Conservation (phyloP, 495 filamentous ascomycete genomes). For the Parmelia sp. region DNA sequence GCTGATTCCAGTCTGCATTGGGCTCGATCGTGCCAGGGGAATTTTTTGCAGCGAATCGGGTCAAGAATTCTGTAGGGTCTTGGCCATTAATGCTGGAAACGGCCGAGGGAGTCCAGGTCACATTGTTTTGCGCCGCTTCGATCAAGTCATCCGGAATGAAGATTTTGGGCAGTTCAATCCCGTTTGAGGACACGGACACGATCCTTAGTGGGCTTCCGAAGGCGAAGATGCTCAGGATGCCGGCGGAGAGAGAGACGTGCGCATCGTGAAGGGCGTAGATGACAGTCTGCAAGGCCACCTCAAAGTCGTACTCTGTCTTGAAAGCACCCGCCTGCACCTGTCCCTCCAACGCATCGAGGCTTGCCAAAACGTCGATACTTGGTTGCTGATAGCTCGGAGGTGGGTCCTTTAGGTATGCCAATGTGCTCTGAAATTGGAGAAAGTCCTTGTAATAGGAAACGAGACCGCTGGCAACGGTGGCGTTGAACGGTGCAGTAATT, state of each 20-base stretch:
- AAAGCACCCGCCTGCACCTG: conserved; percentile 36
- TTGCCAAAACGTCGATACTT: conserved; percentile 43
- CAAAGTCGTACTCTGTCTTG: conserved; percentile 47
- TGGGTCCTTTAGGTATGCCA: conserved; percentile 50
- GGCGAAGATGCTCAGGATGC: conserved; percentile 38
- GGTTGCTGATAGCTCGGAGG: conserved; percentile 51
- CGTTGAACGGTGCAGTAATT: conserved; percentile 50
- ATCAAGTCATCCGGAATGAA: conserved; percentile 28
- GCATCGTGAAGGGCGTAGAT: conserved; percentile 41
- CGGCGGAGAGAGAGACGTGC: conserved; percentile 39
- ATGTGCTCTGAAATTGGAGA: conserved; percentile 52
- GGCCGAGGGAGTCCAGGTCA: conserved; percentile 32
- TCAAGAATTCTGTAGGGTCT: conserved; percentile 37
- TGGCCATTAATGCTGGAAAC: conserved; percentile 43
- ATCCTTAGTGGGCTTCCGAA: conserved; percentile 42
- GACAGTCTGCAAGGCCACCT: conserved; percentile 41
- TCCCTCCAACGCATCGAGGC: conserved; percentile 39
- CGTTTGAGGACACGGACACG: conserved; percentile 45
- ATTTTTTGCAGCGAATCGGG: conserved; percentile 37
- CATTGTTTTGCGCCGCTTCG: conserved; percentile 17
- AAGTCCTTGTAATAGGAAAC: conserved; percentile 49
- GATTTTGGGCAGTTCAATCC: conserved; percentile 41
- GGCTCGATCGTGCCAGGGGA: conserved; percentile 39
- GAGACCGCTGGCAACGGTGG: conserved; percentile 45
- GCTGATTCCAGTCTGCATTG: conserved; percentile 47